Conservation (phyloP, 2,329 filamentous ascomycete genomes). For the Leptographium radiaticola region DNA sequence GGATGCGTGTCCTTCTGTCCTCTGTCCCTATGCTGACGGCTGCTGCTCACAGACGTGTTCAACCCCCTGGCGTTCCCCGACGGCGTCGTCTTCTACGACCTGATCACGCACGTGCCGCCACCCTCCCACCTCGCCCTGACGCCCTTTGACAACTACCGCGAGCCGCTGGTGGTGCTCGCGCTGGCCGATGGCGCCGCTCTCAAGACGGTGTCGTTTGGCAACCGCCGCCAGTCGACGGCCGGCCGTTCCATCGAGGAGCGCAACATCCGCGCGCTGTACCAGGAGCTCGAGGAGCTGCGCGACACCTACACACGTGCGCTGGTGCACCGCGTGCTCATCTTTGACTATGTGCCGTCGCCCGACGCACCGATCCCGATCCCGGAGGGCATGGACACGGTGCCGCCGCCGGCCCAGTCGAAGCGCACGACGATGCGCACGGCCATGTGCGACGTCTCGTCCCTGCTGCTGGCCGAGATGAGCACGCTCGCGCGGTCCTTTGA, state of each 20-base stretch:
- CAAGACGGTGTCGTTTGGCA: slow-evolving; percentile 33
- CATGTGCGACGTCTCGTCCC: slow-evolving; percentile 65
- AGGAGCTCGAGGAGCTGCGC: slow-evolving; percentile 57
- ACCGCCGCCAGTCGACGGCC: slow-evolving; percentile 39
- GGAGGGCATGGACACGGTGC: slow-evolving; percentile 59
- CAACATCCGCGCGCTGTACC: slow-evolving; percentile 45
- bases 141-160: slow-evolving; percentile 82
- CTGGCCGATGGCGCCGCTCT: slow-evolving; percentile 71
- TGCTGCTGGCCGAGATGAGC: slow-evolving; percentile 64
- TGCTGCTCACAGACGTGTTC: slow-evolving; percentile 60
- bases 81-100: slow-evolving; percentile 78
- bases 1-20: neutral
- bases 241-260: slow-evolving; percentile 39
- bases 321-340: slow-evolving; percentile 66
- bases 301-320: slow-evolving; percentile 65
- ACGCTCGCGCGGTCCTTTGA: slow-evolving; percentile 61
- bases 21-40: neutral
- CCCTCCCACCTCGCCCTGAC: slow-evolving; percentile 66
- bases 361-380: slow-evolving; percentile 41
- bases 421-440: slow-evolving; percentile 70
- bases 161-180: slow-evolving; percentile 71
- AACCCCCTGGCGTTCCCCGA: slow-evolving; percentile 78
- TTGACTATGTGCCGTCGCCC: slow-evolving; percentile 49
- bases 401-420: slow-evolving; percentile 52
- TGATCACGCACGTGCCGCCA: slow-evolving; percentile 69